Conservation (phyloP, 225 moss, liverwort and hornwort genomes). For the Polytrichum commune region DNA sequence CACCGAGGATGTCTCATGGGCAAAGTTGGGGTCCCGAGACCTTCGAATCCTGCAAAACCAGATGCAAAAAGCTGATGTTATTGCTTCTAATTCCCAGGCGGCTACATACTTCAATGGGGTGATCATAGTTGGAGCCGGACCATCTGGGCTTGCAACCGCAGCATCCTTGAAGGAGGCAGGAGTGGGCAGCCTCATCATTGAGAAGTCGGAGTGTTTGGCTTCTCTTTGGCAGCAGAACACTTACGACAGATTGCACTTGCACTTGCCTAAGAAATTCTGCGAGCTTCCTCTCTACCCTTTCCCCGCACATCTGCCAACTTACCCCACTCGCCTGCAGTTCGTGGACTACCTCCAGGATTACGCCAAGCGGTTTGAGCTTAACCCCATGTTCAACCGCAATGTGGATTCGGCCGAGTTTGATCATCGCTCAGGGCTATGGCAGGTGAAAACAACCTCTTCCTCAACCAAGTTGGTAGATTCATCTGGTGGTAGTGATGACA, state of each 20-base stretch:
- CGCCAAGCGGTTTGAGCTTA: slow-evolving; percentile 47
- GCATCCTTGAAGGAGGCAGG: slow-evolving; percentile 56
- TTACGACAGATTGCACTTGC: slow-evolving; percentile 78
- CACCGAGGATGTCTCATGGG: too few relatives aligned
- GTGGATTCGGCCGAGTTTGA: slow-evolving; percentile 59
- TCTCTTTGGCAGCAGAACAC: slow-evolving; percentile 92
- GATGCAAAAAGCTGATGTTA: too few relatives aligned
- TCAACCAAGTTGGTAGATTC: too few relatives aligned
- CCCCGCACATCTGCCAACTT: slow-evolving; percentile 62
- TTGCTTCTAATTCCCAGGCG: too few relatives aligned
- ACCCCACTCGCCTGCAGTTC: slow-evolving; percentile 75
- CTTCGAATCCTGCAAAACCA: too few relatives aligned
- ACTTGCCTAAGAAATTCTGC: slow-evolving; percentile 88
- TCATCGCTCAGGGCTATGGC: slow-evolving; percentile 34
- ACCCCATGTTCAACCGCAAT: slow-evolving; percentile 49
- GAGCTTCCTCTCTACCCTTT: slow-evolving; percentile 65
- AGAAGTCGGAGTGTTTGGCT: slow-evolving; percentile 76
- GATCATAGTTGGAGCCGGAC: slow-evolving; percentile 79
- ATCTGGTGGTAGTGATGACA: background rate
- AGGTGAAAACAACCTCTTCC: slow-evolving; percentile 26
- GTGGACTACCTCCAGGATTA: slow-evolving; percentile 70
- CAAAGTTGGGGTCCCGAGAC: too few relatives aligned
- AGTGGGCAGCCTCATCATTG: slow-evolving; percentile 60
- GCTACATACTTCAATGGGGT: slow-evolving; percentile 37
- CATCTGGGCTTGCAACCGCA: slow-evolving; percentile 71